Conservation (phyloP, 2,329 filamentous ascomycete species). For the Botryotinia narcissicola region DNA sequence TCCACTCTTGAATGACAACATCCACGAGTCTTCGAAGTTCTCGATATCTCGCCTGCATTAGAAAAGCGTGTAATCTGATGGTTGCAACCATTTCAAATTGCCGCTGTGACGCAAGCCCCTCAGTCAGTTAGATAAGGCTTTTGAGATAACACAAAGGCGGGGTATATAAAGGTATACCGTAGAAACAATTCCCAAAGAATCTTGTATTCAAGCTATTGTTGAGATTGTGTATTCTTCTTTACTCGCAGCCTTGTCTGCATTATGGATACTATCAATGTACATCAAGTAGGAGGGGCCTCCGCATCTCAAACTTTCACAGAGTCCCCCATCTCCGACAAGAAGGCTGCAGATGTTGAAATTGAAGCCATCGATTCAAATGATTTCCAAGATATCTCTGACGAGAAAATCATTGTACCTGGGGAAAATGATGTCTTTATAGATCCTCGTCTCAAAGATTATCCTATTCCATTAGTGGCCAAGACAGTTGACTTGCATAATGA, state of each 20-base stretch:
- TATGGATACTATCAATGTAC: conserved; percentile 9
- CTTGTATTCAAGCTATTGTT: background rate
- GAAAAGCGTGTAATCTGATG: background rate
- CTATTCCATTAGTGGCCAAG: conserved; percentile 39
- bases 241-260: background rate
- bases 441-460: conserved; percentile 37
- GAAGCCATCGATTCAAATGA: conserved; percentile 7
- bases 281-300: background rate
- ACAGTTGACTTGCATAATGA: conserved; percentile 40
- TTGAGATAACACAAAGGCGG: background rate
- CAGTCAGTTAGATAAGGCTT: background rate
- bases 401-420: conserved; percentile 31
- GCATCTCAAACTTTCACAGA: background rate
- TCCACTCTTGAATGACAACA: background rate
- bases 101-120: background rate
- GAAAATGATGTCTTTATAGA: conserved; percentile 39
- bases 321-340: background rate
- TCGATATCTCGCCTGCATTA: too few species aligned
- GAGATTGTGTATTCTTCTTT: background rate
- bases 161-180: background rate
- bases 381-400: conserved; percentile 6
- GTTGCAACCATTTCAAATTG: background rate
- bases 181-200: background rate
- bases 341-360: background rate
- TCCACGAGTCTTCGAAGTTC: background rate